Evolutionary conservation across 2,329 filamentous ascomycete species (phyloP).

Genomic region (Coniochaeta hoffmannii): DNA sequence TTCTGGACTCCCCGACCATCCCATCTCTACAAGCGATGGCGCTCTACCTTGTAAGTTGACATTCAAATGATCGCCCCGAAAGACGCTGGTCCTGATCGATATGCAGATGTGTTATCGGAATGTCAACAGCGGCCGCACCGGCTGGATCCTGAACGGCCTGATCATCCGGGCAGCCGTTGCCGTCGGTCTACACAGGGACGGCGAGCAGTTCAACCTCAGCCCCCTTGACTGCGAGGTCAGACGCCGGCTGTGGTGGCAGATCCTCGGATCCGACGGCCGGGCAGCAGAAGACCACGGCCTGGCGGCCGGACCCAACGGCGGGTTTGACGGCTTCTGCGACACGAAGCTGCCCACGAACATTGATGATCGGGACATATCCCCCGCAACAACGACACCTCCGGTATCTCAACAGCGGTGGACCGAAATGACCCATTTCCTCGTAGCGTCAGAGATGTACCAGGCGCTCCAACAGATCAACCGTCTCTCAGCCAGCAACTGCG

Average conservation of each 20-base stretch:
- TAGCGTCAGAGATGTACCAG: slow-evolving; percentile 18
- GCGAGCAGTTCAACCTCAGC: slow-evolving; percentile 35
- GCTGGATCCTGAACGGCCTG: slow-evolving; percentile 34
- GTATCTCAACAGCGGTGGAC: slow-evolving; percentile 43
- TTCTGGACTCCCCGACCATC: neutral
- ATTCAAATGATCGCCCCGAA: slow-evolving; percentile 8
- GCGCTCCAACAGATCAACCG: slow-evolving; percentile 1
- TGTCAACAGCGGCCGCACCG: slow-evolving; percentile 24
- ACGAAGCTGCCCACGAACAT: slow-evolving; percentile 49
- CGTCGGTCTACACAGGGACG: slow-evolving; percentile 30
- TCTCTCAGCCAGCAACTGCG: neutral
- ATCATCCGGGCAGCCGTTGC: slow-evolving; percentile 38
- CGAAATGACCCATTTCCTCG: slow-evolving; percentile 46
- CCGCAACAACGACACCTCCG: slow-evolving; percentile 39
- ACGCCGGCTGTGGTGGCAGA: slow-evolving; percentile 46
- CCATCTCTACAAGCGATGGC: neutral
- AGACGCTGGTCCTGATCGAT: too few relatives aligned
- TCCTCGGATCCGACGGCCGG: slow-evolving; percentile 43
- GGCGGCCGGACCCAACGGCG: slow-evolving; percentile 8
- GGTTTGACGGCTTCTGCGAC: slow-evolving; percentile 36
- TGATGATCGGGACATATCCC: slow-evolving; percentile 43
- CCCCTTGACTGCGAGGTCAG: slow-evolving; percentile 47
- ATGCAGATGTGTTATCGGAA: slow-evolving; percentile 20
- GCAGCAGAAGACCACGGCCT: slow-evolving; percentile 51
- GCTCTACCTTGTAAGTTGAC: slow-evolving; percentile 22